These are phyloP conservation scores for Puccinia horiana DNA, from an alignment of 1,284 basidiomycete genomes.

Conservation along the genomic window DNA sequence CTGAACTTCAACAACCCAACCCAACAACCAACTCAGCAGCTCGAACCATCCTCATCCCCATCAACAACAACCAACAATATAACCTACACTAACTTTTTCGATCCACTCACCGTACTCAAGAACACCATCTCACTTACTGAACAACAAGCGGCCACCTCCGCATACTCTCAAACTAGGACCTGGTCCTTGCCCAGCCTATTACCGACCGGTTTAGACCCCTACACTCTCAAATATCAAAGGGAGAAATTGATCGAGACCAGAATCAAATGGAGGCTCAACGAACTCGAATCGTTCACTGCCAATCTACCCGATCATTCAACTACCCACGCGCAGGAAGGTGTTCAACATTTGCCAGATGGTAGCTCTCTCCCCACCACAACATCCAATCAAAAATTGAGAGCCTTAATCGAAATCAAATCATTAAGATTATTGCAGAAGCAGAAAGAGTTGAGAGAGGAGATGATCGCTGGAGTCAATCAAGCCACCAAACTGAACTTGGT, in stretches of 20 bases:
- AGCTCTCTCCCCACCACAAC: conserved; percentile 51
- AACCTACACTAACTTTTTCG: conserved; percentile 22
- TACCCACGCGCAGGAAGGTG: conserved; percentile 59
- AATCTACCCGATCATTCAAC: conserved; percentile 68
- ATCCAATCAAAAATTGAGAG: conserved; percentile 69
- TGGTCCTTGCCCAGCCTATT: conserved; percentile 83
- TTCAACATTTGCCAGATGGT: conserved; percentile 54
- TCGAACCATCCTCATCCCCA: neutral
- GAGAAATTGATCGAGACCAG: conserved; percentile 87
- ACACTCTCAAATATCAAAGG: conserved; percentile 84
- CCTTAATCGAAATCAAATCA: conserved; percentile 89
- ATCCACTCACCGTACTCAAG: conserved; percentile 20
- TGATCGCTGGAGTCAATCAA: conserved; percentile 83
- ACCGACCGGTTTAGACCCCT: conserved; percentile 90
- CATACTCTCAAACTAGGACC: conserved; percentile 36
- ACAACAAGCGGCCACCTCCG: neutral
- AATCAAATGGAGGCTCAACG: conserved; percentile 82
- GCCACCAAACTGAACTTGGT: conserved; percentile 77
- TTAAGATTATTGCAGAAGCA: conserved; percentile 91
- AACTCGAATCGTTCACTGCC: conserved; percentile 80
- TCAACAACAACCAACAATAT: neutral
- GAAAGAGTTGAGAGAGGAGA: conserved; percentile 76
- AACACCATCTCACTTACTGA: neutral
- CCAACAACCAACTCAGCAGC: neutral
- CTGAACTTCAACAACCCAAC: neutral